Percentiles rank a stretch among this genome's conserved stretches.
Evolutionary conservation across 352 stramenopile species (phyloP).

Genomic region (Peronospora belbahrii): DNA sequence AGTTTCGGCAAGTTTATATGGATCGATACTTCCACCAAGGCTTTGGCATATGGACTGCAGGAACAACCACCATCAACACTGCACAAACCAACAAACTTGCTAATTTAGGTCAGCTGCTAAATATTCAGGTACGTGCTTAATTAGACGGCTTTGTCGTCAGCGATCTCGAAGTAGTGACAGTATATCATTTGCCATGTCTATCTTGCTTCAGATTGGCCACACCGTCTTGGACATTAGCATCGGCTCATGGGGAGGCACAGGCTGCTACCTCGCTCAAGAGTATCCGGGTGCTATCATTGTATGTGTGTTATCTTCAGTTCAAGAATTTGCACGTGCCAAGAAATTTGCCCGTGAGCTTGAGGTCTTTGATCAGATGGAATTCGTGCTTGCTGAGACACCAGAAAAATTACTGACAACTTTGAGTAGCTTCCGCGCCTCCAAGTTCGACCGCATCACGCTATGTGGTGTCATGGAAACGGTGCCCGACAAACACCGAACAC

Average conservation of each 20-base stretch:
- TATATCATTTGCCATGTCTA: background rate
- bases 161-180: background rate
- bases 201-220: constrained; percentile 34
- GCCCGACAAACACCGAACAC: constrained; percentile 29
- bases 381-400: constrained; percentile 56
- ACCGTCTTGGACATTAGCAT: constrained; percentile 78
- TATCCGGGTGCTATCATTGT: constrained; percentile 41
- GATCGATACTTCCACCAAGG: constrained; percentile 68
- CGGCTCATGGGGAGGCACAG: constrained; percentile 74
- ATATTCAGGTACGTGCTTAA: constrained; percentile 36
- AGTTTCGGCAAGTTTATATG: constrained; percentile 69
- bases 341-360: constrained; percentile 54
- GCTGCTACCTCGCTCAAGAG: constrained; percentile 59
- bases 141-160: background rate
- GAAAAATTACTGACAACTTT: constrained; percentile 54
- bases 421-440: constrained; percentile 41
- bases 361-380: constrained; percentile 57
- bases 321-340: constrained; percentile 50
- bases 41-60: constrained; percentile 64
- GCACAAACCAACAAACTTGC: constrained; percentile 67
- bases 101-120: constrained; percentile 49
- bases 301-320: constrained; percentile 45
- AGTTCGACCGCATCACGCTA: constrained; percentile 63
- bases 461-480: constrained; percentile 54
- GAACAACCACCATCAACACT: constrained; percentile 40